These are phyloP conservation scores for Boletus tylopilopsis DNA, from an alignment of 768 basidiomycete genomes.

Conservation along the genomic window DNA sequence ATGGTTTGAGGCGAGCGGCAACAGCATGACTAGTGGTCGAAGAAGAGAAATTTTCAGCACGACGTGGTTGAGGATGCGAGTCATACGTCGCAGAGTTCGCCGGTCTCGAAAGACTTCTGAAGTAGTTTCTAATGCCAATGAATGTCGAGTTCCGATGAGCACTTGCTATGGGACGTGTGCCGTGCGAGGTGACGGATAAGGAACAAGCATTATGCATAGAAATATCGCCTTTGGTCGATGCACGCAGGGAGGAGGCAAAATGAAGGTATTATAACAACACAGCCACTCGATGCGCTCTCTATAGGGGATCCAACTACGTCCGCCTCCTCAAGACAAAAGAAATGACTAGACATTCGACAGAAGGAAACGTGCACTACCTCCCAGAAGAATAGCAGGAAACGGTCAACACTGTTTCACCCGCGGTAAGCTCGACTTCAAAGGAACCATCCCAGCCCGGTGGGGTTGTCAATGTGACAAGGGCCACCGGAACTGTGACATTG, in stretches of 20 bases:
- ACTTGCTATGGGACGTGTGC: constrained; percentile 6
- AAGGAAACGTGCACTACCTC: constrained; percentile 44
- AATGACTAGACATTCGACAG: constrained; percentile 47
- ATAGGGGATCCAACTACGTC: too few species aligned
- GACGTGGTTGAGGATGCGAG: background rate
- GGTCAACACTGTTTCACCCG: constrained; percentile 40
- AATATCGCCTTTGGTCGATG: too few species aligned
- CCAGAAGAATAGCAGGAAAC: constrained; percentile 47
- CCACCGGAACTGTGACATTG: constrained; percentile 38
- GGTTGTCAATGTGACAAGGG: constrained; percentile 40
- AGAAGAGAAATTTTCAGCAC: constrained; percentile 13
- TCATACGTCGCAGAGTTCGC: background rate
- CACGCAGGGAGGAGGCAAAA: too few species aligned
- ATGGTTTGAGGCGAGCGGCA: constrained; percentile 11
- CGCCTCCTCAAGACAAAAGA: background rate
- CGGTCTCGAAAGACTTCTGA: constrained; percentile 16
- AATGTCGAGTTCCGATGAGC: constrained; percentile 20
- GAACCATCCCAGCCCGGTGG: constrained; percentile 63
- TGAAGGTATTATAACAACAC: background rate
- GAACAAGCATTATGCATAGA: constrained; percentile 17
- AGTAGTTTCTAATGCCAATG: constrained; percentile 31
- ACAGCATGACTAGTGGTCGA: constrained; percentile 6
- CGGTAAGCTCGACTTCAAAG: constrained; percentile 42
- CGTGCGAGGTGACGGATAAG: background rate
- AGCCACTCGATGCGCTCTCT: constrained; percentile 17